Conservation (phyloP, 1,284 basidiomycete genomes). For the Earliella scabrosa region DNA sequence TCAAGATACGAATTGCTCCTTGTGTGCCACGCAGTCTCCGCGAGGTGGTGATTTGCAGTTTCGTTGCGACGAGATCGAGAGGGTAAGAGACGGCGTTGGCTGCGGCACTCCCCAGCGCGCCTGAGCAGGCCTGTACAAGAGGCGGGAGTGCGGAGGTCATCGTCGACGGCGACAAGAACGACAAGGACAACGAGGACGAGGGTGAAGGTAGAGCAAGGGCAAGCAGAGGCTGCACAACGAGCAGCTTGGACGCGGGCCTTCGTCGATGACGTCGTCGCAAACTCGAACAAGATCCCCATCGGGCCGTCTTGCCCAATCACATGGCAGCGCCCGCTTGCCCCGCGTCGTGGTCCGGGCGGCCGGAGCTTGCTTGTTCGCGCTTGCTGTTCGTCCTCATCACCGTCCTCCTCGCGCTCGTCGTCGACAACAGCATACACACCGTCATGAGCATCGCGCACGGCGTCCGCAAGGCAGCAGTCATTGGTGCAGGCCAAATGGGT, state of each 20-base stretch:
- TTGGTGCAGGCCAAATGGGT: constrained; percentile 89
- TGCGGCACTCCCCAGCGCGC: constrained; percentile 55
- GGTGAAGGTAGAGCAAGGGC: background rate
- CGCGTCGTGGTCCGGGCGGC: too few relatives aligned
- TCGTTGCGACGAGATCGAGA: constrained; percentile 56
- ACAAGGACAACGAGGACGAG: background rate
- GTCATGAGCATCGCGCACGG: constrained; percentile 65
- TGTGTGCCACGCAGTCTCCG: constrained; percentile 38
- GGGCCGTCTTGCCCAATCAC: background rate
- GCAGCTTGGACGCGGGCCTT: too few relatives aligned
- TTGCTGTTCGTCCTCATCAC: too few relatives aligned
- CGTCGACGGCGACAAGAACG: background rate
- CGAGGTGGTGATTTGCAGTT: constrained; percentile 39
- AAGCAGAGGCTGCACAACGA: background rate
- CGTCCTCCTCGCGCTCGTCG: background rate
- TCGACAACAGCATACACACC: background rate
- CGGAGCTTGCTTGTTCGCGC: too few relatives aligned
- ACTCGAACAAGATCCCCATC: background rate
- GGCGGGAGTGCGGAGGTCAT: constrained; percentile 64
- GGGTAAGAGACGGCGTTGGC: constrained; percentile 58
- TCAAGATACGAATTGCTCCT: constrained; percentile 42
- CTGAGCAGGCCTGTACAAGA: constrained; percentile 58
- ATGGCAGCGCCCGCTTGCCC: too few relatives aligned
- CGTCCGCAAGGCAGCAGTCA: constrained; percentile 68
- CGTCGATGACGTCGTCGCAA: constrained; percentile 13